Conservation (phyloP, 2,329 filamentous ascomycete genomes). For the Epichloe brachyelytri region DNA sequence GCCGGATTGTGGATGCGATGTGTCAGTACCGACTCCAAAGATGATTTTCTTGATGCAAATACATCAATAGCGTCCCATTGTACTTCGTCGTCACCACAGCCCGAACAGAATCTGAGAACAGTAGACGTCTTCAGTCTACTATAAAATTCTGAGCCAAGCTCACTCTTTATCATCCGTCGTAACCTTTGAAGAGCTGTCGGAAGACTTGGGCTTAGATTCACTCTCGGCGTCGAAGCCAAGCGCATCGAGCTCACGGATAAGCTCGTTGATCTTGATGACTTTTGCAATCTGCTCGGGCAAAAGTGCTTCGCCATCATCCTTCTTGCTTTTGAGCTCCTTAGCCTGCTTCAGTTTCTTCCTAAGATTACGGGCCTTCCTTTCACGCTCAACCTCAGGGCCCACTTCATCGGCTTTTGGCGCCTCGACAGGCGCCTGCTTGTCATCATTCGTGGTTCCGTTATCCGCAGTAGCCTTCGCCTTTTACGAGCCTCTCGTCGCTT, state of each 20-base stretch:
- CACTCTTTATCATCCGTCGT: not conserved
- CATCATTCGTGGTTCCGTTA: slow-evolving; percentile 47
- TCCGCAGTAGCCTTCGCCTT: slow-evolving; percentile 44
- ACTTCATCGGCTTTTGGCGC: slow-evolving; percentile 27
- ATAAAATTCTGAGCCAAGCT: not conserved
- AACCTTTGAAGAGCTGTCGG: not conserved
- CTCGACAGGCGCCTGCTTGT: slow-evolving; percentile 12
- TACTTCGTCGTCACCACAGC: not conserved
- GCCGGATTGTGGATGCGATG: not conserved
- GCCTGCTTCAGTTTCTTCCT: slow-evolving; percentile 95
- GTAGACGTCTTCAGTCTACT: not conserved
- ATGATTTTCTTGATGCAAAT: not conserved
- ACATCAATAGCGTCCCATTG: not conserved
- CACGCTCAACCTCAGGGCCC: slow-evolving; percentile 64
- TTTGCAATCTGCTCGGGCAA: slow-evolving; percentile 94
- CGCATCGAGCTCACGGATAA: slow-evolving; percentile 74
- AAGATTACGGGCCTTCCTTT: slow-evolving; percentile 85
- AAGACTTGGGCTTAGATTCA: slow-evolving; percentile 32
- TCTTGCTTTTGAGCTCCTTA: slow-evolving; percentile 79
- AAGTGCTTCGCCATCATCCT: slow-evolving; percentile 70
- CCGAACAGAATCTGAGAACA: not conserved
- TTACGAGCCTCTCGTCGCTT: slow-evolving; percentile 51
- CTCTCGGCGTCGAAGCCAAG: slow-evolving; percentile 75
- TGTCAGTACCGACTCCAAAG: too few species aligned
- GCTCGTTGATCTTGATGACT: slow-evolving; percentile 91